Percentiles rank a stretch among this genome's conserved stretches.
These are phyloP conservation scores for Candida ponderosae DNA, from an alignment of 805 yeast genomes.

Conservation along the genomic window DNA sequence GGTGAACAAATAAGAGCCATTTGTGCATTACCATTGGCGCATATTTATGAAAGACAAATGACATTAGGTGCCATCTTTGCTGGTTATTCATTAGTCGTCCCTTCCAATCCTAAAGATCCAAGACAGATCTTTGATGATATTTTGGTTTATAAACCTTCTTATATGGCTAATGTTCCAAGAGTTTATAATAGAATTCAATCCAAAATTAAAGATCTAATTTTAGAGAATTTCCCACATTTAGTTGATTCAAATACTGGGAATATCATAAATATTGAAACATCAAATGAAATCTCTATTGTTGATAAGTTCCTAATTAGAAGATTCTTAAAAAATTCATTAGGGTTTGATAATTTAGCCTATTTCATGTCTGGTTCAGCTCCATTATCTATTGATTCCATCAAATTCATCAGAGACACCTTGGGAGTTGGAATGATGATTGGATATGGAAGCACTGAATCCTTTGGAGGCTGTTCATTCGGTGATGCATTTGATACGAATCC, in stretches of 20 bases:
- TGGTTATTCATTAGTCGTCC: constrained; percentile 40
- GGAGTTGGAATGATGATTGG: constrained; percentile 39
- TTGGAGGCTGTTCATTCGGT: constrained; percentile 43
- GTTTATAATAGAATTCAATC: constrained; percentile 42
- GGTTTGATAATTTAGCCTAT: constrained; percentile 27
- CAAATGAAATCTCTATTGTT: background rate
- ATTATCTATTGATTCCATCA: constrained; percentile 44
- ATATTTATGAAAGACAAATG: constrained; percentile 47
- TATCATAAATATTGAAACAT: too few species aligned
- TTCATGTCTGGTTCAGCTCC: constrained; percentile 53
- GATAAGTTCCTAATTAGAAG: constrained; percentile 20
- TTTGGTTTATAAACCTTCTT: constrained; percentile 35
- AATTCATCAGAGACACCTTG: constrained; percentile 44
- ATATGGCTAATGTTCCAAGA: constrained; percentile 47
- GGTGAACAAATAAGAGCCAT: constrained; percentile 22
- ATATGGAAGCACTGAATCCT: constrained; percentile 58
- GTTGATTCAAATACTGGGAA: too few species aligned
- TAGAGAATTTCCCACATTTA: too few species aligned
- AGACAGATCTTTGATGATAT: constrained; percentile 43
- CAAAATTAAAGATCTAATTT: too few species aligned
- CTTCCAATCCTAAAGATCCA: constrained; percentile 31
- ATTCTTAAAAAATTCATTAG: constrained; percentile 28
- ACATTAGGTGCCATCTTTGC: constrained; percentile 18
- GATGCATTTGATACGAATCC: constrained; percentile 27
- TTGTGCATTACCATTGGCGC: constrained; percentile 49